Evolutionary conservation across 2,329 filamentous ascomycete species (phyloP).

Genomic region (Drechslerella stenobrocha): DNA sequence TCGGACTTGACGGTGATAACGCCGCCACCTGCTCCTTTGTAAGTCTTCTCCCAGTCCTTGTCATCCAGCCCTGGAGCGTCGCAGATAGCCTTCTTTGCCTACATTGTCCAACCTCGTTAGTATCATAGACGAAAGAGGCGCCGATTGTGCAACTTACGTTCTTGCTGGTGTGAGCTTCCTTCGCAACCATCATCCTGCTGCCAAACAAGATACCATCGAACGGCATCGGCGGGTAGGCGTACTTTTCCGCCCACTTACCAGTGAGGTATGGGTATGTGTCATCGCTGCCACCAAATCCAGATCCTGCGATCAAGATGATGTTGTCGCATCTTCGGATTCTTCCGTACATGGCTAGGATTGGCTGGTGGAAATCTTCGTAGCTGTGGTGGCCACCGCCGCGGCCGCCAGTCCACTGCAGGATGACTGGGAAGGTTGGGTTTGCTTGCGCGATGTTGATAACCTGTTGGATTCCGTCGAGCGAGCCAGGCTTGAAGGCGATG

Average conservation of each 20-base stretch:
- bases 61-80: conserved; percentile 83
- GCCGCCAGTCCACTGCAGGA: conserved; percentile 93
- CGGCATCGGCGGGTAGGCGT: conserved; percentile 87
- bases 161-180: conserved; percentile 85
- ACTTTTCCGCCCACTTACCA: conserved; percentile 82
- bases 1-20: conserved; percentile 96
- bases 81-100: conserved; percentile 84
- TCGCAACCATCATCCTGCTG: conserved; percentile 91
- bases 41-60: conserved; percentile 85
- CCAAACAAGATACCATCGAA: conserved; percentile 90
- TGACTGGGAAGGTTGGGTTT: conserved; percentile 90
- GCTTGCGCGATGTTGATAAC: conserved; percentile 92
- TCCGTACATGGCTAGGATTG: conserved; percentile 86
- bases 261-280: conserved; percentile 92
- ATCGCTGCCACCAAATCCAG: conserved; percentile 85
- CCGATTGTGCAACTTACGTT: conserved; percentile 55
- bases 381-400: conserved; percentile 93
- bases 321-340: conserved; percentile 83
- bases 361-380: conserved; percentile 92
- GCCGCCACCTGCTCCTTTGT: conserved; percentile 86
- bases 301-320: conserved; percentile 84
- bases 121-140: background rate
- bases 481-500: conserved; percentile 92
- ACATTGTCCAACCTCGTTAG: conserved; percentile 21
- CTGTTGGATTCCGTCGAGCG: conserved; percentile 80